phyloP scores from a whole-genome alignment of 1,284 basidiomycete genomes.

The Exobasidium cylindrosporum region DNA sequence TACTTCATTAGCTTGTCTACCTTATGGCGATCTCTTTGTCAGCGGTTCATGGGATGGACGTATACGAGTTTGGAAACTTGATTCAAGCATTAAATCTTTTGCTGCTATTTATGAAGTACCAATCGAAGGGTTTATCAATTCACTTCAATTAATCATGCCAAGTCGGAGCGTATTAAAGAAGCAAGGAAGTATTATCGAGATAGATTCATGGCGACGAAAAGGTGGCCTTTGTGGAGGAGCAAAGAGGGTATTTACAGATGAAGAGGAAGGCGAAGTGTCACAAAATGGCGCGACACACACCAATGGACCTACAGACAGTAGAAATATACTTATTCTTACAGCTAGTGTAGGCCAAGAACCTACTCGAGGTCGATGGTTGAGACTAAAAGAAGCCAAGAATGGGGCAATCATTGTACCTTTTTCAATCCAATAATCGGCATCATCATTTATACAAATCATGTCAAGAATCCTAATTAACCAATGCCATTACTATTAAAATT shows the following conservation, averaged over 20 bases:
- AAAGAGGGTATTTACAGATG: slow-evolving; percentile 3
- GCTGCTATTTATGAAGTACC: slow-evolving; percentile 65
- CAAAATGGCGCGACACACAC: neutral
- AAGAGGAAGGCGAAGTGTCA: neutral
- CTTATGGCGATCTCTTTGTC: slow-evolving; percentile 84
- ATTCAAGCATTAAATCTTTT: slow-evolving; percentile 73
- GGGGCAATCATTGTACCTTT: slow-evolving; percentile 65
- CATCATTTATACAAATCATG: too few species aligned
- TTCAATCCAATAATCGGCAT: neutral
- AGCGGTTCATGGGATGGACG: slow-evolving; percentile 86
- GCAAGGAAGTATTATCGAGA: neutral
- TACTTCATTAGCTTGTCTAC: slow-evolving; percentile 73
- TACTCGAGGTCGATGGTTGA: slow-evolving; percentile 82
- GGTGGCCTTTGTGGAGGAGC: slow-evolving; percentile 7
- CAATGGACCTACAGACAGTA: slow-evolving; percentile 20
- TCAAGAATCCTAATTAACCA: too few species aligned
- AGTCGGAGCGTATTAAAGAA: slow-evolving; percentile 32
- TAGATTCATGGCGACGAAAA: neutral
- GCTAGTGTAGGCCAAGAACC: slow-evolving; percentile 83
- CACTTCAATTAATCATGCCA: slow-evolving; percentile 73
- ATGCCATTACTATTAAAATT: neutral
- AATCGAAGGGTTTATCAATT: slow-evolving; percentile 80
- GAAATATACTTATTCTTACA: slow-evolving; percentile 62
- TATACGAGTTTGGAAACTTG: slow-evolving; percentile 84
- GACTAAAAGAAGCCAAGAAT: slow-evolving; percentile 70